Conservation (phyloP, 2,329 filamentous ascomycete genomes). For the Diaporthe helianthi region DNA sequence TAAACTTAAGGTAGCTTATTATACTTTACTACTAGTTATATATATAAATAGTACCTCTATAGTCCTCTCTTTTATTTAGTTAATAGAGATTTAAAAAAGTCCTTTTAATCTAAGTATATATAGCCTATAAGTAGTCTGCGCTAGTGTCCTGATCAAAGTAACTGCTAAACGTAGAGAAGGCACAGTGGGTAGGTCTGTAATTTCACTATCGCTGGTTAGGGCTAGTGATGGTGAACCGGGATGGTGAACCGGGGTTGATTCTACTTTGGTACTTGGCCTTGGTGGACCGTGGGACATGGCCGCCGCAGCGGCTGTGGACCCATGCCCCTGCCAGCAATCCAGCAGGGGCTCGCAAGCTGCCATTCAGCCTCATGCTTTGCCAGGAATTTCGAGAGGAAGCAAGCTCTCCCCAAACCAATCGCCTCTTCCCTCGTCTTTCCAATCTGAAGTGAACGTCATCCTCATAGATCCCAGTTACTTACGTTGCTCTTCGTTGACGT, state of each 20-base stretch:
- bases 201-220: no score
- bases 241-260: neutral
- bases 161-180: no score
- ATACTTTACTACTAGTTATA: no score
- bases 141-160: no score
- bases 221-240: no score
- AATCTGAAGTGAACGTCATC: neutral
- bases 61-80: no score
- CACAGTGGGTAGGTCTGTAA: no score
- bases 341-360: slow-evolving; percentile 17
- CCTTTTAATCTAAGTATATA: no score
- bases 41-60: no score
- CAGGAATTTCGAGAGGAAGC: slow-evolving; percentile 21
- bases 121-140: no score
- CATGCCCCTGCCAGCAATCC: neutral
- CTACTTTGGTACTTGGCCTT: neutral
- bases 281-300: neutral
- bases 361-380: slow-evolving; percentile 24
- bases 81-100: no score
- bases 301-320: slow-evolving; percentile 1
- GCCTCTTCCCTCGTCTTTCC: neutral
- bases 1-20: no score
- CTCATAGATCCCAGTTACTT: neutral
- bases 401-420: neutral
- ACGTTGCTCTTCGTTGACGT: neutral